Percentiles rank a stretch among this genome's conserved stretches.
Evolutionary conservation across 345 rosid genomes (phyloP).

Genomic region (Syzygium aromaticum): DNA sequence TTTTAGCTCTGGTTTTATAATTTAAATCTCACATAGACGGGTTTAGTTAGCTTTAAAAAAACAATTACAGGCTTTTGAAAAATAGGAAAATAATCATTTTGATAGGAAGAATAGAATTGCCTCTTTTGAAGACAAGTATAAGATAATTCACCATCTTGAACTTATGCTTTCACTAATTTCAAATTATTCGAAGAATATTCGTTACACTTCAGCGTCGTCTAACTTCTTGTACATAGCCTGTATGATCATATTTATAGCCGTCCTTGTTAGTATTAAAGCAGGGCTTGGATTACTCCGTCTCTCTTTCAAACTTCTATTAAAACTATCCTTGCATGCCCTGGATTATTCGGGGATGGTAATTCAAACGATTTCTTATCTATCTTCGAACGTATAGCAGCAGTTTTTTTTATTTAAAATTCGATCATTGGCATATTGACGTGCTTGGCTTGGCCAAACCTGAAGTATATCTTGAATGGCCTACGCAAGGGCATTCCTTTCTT

Average conservation of each 20-base stretch:
- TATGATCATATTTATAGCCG: background rate
- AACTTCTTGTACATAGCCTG: background rate
- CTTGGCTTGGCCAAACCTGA: background rate
- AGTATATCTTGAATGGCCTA: background rate
- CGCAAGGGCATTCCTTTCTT: background rate
- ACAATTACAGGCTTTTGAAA: background rate
- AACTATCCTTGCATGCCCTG: background rate
- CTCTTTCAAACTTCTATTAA: background rate
- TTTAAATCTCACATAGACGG: background rate
- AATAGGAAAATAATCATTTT: background rate
- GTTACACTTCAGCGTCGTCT: background rate
- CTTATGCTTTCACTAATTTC: background rate
- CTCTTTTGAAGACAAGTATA: background rate
- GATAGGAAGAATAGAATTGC: background rate
- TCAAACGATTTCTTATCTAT: background rate
- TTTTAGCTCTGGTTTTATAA: background rate
- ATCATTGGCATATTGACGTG: background rate
- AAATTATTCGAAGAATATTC: background rate
- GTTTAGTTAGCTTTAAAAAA: background rate
- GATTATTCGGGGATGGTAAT: background rate
- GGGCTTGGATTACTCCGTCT: background rate
- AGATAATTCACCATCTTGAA: background rate
- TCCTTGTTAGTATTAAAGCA: background rate
- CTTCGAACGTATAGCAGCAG: background rate
- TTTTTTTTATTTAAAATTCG: background rate